Evolutionary conservation across 2,329 filamentous ascomycete genomes (phyloP).

Genomic region (Fusarium nelsonii): DNA sequence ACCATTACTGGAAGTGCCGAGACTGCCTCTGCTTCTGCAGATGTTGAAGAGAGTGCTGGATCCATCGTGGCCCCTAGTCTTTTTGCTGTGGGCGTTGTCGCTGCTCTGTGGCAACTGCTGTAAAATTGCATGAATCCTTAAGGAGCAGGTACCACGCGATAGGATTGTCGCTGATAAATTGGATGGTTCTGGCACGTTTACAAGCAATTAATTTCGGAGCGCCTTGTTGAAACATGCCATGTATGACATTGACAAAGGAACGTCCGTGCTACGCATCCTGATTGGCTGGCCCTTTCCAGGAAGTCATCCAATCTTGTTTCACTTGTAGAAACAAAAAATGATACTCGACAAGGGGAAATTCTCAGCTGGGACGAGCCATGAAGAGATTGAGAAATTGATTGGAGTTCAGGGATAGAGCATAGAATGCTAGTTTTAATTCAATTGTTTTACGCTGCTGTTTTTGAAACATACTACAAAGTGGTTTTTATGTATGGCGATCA

Average conservation of each 20-base stretch:
- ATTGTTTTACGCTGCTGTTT: neutral
- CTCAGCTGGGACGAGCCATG: neutral
- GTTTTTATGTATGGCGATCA: conserved; percentile 31
- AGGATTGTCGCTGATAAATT: neutral
- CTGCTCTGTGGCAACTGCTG: conserved; percentile 24
- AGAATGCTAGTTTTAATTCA: conserved; percentile 8
- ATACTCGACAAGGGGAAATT: neutral
- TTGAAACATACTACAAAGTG: conserved; percentile 19
- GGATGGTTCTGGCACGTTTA: neutral
- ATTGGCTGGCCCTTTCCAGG: neutral
- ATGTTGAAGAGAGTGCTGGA: conserved; percentile 10
- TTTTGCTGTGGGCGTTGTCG: conserved; percentile 7
- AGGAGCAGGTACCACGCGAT: neutral
- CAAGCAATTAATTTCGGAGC: neutral
- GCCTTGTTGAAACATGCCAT: neutral
- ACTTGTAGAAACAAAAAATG: neutral
- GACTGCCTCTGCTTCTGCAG: conserved; percentile 1
- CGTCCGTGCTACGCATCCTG: neutral
- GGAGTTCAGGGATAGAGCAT: conserved; percentile 2
- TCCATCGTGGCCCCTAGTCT: neutral
- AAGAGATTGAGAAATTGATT: neutral
- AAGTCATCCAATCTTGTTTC: neutral
- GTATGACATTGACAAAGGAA: neutral
- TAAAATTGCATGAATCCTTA: neutral
- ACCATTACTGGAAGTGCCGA: conserved; percentile 1